Evolutionary conservation across 2,329 filamentous ascomycete genomes (phyloP), one percentile per base, ranked within the genome.

Genomic region (Scedosporium boydii): DNA sequence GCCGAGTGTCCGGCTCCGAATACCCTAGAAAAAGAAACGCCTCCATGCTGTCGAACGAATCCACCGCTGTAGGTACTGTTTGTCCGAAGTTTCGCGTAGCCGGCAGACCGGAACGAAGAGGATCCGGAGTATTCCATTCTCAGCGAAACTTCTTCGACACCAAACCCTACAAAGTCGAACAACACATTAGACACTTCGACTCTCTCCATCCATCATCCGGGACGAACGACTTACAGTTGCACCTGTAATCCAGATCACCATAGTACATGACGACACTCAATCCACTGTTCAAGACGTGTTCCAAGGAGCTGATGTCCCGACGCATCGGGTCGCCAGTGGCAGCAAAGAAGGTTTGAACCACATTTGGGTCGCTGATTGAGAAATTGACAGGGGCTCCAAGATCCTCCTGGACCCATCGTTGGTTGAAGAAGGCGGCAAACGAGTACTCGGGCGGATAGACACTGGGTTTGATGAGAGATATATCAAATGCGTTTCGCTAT

Each of bases 261-360:
- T 93, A 91, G 63, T 92, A 81, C 64, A 95, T 75, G 5, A 87
- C 87, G 14, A 95, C 82, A 10, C 85, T 86, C 18, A 91, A 82
- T 12, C 86, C 87, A 1, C 76, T 78, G 18, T 82, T 77, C 61
- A 90, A 76, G 21, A 90, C 80, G 16, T 79, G 74, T 61, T 86
- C 85, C 12, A 90, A 76, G 1, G 21, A 59, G 4, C 79, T 73
- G 42, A 87, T 76, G 12, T 55, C 46, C 9, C 46, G 59, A 7
- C 59, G 16, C 59, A 61, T 61, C 68, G 86, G 82, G 66, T 83
- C 83, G 16, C 82, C 82, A 68, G 86, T 87, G 60, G 86, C 82
- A 65, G 84, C 85, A 71, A 90, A 87, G 38, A 82, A 82, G 0
- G 79, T 83, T 38, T 72, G 69, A 3, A 71, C 69, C 66, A 85